Conservation (phyloP, 257 asterid genomes). For the Echites panduratus region DNA sequence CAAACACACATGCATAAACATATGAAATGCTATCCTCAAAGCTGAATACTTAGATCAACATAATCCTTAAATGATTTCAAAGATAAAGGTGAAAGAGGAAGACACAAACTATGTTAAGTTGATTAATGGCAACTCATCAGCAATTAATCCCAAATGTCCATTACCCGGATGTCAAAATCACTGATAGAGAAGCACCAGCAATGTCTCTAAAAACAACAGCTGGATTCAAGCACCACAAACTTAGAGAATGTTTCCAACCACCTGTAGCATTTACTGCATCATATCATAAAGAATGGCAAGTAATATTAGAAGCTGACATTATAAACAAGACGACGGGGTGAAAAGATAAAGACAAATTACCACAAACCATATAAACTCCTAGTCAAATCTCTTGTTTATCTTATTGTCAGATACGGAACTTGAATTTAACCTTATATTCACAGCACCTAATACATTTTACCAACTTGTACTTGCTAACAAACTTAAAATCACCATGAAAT, state of each 20-base stretch:
- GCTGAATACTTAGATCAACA: not conserved
- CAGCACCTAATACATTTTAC: not conserved
- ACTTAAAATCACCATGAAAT: not conserved
- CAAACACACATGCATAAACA: not conserved
- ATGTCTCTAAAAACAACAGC: conserved; percentile 84
- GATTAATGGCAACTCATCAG: conserved; percentile 1
- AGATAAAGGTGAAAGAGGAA: not conserved
- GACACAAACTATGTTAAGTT: not conserved
- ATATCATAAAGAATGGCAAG: conserved; percentile 2
- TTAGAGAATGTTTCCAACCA: conserved; percentile 50
- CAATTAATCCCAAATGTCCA: conserved; percentile 8
- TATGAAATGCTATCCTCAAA: not conserved
- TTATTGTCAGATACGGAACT: not conserved
- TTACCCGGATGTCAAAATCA: conserved; percentile 93
- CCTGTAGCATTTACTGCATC: conserved; percentile 37
- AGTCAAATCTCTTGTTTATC: not conserved
- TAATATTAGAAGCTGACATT: not conserved
- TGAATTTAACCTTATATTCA: not conserved
- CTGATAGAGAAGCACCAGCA: conserved; percentile 77
- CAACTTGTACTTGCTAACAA: not conserved
- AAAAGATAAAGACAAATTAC: not conserved
- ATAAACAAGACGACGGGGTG: not conserved
- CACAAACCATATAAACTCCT: not conserved
- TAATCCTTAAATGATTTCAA: not conserved
- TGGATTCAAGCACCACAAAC: conserved; percentile 97